Conservation (phyloP, 768 basidiomycete species). For the Hygrophoropsis aurantiaca region DNA sequence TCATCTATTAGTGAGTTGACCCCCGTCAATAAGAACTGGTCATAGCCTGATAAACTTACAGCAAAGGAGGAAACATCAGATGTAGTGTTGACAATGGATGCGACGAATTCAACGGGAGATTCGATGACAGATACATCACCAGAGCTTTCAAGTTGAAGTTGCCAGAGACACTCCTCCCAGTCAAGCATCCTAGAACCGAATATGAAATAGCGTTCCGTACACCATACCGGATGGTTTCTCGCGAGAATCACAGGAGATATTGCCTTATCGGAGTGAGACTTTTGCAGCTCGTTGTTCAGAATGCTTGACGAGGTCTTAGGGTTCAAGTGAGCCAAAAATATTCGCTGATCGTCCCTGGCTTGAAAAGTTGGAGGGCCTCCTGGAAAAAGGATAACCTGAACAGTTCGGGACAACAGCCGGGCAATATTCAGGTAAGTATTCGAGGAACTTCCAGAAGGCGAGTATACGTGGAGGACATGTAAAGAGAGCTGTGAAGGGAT, state of each 20-base stretch:
- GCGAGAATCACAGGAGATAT: conserved; percentile 46
- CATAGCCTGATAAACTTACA: conserved; percentile 13
- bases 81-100: conserved; percentile 4
- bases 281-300: conserved; percentile 26
- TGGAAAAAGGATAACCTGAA: conserved; percentile 52
- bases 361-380: conserved; percentile 33
- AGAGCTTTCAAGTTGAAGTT: conserved; percentile 54
- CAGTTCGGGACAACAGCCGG: conserved; percentile 53
- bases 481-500: conserved; percentile 33
- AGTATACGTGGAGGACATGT: conserved; percentile 48
- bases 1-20: conserved; percentile 27
- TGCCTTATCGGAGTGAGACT: conserved; percentile 37
- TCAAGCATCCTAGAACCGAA: conserved; percentile 45
- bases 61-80: conserved; percentile 14
- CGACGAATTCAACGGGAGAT: conserved; percentile 10
- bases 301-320: conserved; percentile 22
- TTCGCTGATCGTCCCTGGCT: conserved; percentile 14
- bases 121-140: conserved; percentile 34
- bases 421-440: conserved; percentile 65
- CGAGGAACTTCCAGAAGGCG: conserved; percentile 36
- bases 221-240: conserved; percentile 55
- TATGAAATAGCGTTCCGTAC: conserved; percentile 55
- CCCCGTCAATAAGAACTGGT: conserved; percentile 2
- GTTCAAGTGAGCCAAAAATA: conserved; percentile 3
- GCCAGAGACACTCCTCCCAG: conserved; percentile 70